Base-by-base conservation (phyloP, 768 basidiomycete species). In the Suillus luteus region DNA sequence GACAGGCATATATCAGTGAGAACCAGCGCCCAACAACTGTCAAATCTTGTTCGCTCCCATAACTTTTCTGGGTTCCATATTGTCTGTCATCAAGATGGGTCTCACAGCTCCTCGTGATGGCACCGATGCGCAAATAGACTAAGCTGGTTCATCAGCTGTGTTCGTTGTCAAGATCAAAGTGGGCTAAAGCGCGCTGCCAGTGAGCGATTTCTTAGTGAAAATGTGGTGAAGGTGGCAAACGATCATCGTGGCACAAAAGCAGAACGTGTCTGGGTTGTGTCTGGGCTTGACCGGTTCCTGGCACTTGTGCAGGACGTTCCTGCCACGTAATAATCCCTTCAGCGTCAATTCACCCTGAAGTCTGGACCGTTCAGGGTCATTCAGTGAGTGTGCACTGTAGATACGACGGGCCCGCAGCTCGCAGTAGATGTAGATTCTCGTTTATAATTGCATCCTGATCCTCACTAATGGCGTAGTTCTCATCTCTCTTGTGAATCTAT, bases 1-100 rank as follows among this genome's bases (percentile, higher is more conserved):
- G 24, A 52, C 51, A 51, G 9, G 27, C 52, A 54, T n/a, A 54
- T 35, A 54, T 54, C 52, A 33, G 52, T 54, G 52, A 19, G 51
- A 52, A 49, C 8, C 14, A 24, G 14, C 15, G 8, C 24, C 10
- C n/a, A n/a, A 44, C 2, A 15, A 33, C 52, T 54, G 52, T 54
- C 52, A 54, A 54, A 54, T 11, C 1, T 19, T 31, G 17, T 52
- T 52, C 51, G 27, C 27, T 52, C 51, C 15, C 27, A 33, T 17
- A 31, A 5, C 5, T 24, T 48, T 48, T 4, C 19, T 31, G 4
- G 31, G 0, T 46, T n/a, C 44, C 44, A 22, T 48, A n/a, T 14
- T 5, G 12, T 48, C 48, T 31, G 31, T 31, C 11, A 22, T 52
- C 51, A 52, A 19, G 27, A 52, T 48, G 24, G 15, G 15, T 27